Evolutionary conservation across 2,329 filamentous ascomycete species (phyloP), one percentile per base, ranked within the genome.

Genomic region (Xylariaceae sp.): DNA sequence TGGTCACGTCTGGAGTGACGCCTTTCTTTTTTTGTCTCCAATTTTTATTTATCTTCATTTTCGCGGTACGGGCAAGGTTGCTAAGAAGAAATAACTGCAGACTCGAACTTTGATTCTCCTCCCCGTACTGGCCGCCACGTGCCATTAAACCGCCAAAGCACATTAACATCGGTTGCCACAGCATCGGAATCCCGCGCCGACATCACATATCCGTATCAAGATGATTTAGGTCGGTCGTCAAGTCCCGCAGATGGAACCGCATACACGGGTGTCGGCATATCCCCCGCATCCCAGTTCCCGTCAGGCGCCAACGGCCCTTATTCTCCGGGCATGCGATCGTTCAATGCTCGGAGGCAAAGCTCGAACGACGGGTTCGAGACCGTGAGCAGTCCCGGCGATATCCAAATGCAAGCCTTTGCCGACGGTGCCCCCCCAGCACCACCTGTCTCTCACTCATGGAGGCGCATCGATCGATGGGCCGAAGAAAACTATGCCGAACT

Each of bases 401-500:
- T 99, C 59, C 92, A 88, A 64, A 94, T 99, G 89, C 94, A 96
- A 74, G 88, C 88, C 59, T 99, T 99, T 74, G 85, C 87, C 66
- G 91, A 96, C 63, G 94, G 94, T 53, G 80, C 90, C 29, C 91
- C 94, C 2, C 94, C 94, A 2, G 84, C 94, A 6, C 94, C 94
- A 2, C 91, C 94, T 5, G 85, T 95, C 40, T 72, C 77, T 47
- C 91, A 96, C 74, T 95, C 92, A 11, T 99, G 94, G 94, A 85
- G 81, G 69, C 88, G 91, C 72, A 96, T 99, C 68, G 92, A 97
- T 70, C 79, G 81, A 41, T 99, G 94, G 94, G 81, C 89, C 53
- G 94, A 97, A 67, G 89, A 94, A 59, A 89, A 97, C 73, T 99
- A 96, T 71, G 88, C 89, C 56, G 94, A 99, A 73, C 82, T 99